phyloP scores from a whole-genome alignment of 495 filamentous ascomycete genomes.

The Aspergillus nanangensis region DNA sequence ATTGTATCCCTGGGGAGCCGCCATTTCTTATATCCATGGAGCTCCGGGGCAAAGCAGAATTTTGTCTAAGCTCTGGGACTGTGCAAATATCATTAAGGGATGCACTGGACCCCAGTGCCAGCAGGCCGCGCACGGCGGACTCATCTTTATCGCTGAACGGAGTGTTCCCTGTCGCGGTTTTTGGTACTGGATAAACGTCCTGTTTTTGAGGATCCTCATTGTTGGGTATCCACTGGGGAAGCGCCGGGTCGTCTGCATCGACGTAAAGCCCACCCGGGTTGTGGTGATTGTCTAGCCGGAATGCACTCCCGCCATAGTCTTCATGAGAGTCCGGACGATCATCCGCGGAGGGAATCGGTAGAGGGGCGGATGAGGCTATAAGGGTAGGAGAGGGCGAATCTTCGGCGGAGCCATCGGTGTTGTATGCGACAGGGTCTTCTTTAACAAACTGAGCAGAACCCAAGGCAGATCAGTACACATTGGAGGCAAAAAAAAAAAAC shows the following conservation, averaged over 20 bases:
- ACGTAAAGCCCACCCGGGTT: too few species aligned
- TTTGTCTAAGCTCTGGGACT: background rate
- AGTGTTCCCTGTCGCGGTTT: constrained; percentile 2
- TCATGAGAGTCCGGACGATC: too few species aligned
- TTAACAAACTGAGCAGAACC: constrained; percentile 20
- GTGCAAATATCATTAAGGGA: background rate
- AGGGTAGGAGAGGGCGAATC: background rate
- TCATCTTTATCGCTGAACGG: constrained; percentile 27
- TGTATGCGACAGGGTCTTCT: constrained; percentile 4
- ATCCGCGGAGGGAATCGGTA: background rate
- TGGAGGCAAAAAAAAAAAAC: too few species aligned
- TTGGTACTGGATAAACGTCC: background rate
- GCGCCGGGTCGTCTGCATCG: too few species aligned
- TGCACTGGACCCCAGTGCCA: constrained; percentile 27
- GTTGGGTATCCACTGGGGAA: background rate
- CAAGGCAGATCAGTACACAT: background rate
- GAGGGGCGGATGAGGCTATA: background rate
- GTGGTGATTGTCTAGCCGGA: too few species aligned
- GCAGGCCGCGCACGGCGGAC: constrained; percentile 25
- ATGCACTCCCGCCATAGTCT: too few species aligned
- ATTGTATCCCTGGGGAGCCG: background rate
- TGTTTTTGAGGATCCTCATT: background rate
- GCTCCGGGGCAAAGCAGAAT: background rate
- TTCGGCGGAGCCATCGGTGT: constrained; percentile 1
- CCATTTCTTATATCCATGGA: background rate